Percentiles rank a stretch among this genome's conserved stretches.
Evolutionary conservation across 2,329 filamentous ascomycete genomes (phyloP).

Genomic region (Ophiostoma australiae): DNA sequence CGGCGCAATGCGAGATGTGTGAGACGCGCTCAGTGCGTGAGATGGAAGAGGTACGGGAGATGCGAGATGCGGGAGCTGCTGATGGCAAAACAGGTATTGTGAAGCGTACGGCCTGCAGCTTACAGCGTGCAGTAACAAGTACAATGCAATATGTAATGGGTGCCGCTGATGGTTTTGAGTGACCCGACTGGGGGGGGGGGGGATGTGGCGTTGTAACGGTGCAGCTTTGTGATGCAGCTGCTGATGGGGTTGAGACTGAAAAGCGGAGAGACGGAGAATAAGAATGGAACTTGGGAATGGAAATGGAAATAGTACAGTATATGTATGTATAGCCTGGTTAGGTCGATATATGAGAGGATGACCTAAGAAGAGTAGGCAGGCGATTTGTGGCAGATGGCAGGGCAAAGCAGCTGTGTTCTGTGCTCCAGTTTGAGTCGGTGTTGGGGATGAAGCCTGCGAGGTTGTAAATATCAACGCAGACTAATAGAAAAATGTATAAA

Average conservation of each 20-base stretch:
- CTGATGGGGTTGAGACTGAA: neutral
- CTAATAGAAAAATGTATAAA: too few relatives aligned
- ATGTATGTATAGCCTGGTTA: too few relatives aligned
- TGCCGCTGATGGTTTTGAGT: neutral
- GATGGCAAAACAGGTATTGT: neutral
- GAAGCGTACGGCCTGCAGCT: neutral
- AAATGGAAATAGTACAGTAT: neutral
- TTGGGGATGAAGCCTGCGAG: neutral
- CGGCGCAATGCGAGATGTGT: slow-evolving; percentile 7
- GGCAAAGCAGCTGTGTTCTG: neutral
- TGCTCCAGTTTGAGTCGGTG: neutral
- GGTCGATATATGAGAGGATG: too few relatives aligned
- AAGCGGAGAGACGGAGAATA: neutral
- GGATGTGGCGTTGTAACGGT: slow-evolving; percentile 5
- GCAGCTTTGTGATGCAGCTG: neutral
- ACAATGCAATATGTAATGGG: slow-evolving; percentile 5
- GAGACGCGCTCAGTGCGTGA: neutral
- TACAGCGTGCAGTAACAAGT: neutral
- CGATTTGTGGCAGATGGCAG: too few relatives aligned
- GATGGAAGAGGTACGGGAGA: neutral
- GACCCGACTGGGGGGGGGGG: neutral
- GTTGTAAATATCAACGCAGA: neutral
- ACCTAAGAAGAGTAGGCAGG: too few relatives aligned
- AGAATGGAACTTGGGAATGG: neutral
- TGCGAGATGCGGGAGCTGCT: neutral